phyloP scores from a whole-genome alignment of 805 yeast genomes.

The Lipomyces yamadae region DNA sequence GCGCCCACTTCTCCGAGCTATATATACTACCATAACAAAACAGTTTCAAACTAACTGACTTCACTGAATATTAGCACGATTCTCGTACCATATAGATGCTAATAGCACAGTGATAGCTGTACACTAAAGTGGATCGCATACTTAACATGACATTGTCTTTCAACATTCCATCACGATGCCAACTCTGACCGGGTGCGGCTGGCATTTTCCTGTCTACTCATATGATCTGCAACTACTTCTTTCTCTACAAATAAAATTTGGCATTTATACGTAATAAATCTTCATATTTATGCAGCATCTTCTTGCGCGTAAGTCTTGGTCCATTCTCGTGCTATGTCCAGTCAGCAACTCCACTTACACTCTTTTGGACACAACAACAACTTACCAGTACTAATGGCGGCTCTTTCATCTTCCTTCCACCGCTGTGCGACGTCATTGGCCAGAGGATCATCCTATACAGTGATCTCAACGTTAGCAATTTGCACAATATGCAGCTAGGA shows the following conservation, averaged over 20 bases:
- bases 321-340: conserved; percentile 56
- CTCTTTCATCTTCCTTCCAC: conserved; percentile 85
- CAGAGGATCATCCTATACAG: conserved; percentile 75
- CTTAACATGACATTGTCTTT: neutral
- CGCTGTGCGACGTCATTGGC: conserved; percentile 98
- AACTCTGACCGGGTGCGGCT: neutral
- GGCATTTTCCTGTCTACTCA: neutral
- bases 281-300: conserved; percentile 11
- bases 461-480: neutral
- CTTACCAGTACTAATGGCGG: conserved; percentile 78
- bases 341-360: neutral
- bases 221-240: neutral
- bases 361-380: conserved; percentile 36
- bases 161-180: neutral
- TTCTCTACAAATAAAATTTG: neutral
- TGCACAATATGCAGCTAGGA: neutral
- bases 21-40: neutral
- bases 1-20: neutral
- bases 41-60: neutral
- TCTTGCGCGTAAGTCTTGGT: conserved; percentile 61
- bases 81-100: neutral
- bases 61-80: neutral
- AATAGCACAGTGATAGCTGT: neutral
- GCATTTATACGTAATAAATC: neutral
- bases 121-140: neutral